phyloP scores from a whole-genome alignment of 768 basidiomycete genomes.

The Amanita rubescens region DNA sequence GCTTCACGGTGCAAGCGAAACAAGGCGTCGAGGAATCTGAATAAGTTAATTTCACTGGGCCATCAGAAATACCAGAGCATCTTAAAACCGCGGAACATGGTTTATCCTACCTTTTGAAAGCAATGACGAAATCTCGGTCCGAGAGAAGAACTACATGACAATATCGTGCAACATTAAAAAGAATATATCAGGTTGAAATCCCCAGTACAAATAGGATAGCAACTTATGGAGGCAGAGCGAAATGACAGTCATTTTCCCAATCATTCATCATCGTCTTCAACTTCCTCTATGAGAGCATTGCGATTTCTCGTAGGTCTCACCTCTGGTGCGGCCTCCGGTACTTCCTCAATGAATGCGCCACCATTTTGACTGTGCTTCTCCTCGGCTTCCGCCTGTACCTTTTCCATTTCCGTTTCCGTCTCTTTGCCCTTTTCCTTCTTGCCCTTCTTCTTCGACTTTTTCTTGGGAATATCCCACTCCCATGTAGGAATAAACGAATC shows the following conservation, averaged over 20 bases:
- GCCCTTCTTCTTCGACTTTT: conserved; percentile 49
- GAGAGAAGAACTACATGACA: neutral
- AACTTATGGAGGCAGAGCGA: neutral
- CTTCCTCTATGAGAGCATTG: conserved; percentile 40
- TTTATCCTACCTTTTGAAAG: too few relatives aligned
- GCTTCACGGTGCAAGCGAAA: too few relatives aligned
- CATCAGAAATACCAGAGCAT: too few relatives aligned
- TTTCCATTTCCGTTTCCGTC: neutral
- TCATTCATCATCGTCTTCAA: conserved; percentile 26
- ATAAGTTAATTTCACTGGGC: too few relatives aligned
- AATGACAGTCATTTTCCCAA: neutral
- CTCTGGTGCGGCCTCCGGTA: conserved; percentile 35
- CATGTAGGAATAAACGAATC: conserved; percentile 96
- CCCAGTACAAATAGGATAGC: neutral
- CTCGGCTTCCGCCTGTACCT: conserved; percentile 30
- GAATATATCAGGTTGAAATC: conserved; percentile 1
- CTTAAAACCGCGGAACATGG: too few relatives aligned
- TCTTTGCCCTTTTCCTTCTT: conserved; percentile 35
- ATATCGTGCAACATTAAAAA: conserved; percentile 1
- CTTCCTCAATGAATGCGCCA: conserved; percentile 39
- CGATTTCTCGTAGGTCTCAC: conserved; percentile 21
- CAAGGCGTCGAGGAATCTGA: too few relatives aligned
- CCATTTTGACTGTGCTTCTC: conserved; percentile 37
- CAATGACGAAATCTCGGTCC: too few relatives aligned
- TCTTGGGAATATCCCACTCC: conserved; percentile 92